Percentiles rank a stretch among this genome's conserved stretches.
These are phyloP conservation scores for Thymus quinquecostatus DNA, from an alignment of 257 asterid genomes.

Conservation along the genomic window DNA sequence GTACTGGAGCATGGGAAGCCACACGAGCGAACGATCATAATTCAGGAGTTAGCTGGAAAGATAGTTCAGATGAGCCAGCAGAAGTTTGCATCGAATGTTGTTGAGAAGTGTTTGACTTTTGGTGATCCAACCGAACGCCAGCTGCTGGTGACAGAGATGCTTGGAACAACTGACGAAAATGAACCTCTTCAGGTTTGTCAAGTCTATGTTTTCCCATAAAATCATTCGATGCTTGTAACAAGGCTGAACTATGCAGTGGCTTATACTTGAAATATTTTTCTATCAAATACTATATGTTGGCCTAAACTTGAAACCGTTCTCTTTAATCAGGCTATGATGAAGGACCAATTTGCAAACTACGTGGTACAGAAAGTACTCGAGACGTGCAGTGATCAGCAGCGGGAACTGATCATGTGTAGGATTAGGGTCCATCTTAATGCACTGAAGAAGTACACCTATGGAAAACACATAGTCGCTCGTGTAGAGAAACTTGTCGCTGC, in stretches of 20 bases:
- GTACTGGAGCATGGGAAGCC: slow-evolving; percentile 96
- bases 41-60: slow-evolving; percentile 88
- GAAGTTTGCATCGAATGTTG: slow-evolving; percentile 97
- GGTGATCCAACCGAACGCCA: slow-evolving; percentile 81
- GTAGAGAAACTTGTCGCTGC: slow-evolving; percentile 81
- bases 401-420: slow-evolving; percentile 72
- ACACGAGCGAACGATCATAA: slow-evolving; percentile 77
- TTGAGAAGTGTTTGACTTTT: slow-evolving; percentile 90
- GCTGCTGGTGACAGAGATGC: slow-evolving; percentile 91
- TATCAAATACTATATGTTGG: slow-evolving; percentile 6
- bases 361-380: slow-evolving; percentile 80
- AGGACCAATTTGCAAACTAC: slow-evolving; percentile 73
- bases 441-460: slow-evolving; percentile 77
- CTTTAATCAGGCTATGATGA: slow-evolving; percentile 70
- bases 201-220: not conserved
- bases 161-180: slow-evolving; percentile 96
- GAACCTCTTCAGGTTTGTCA: slow-evolving; percentile 93
- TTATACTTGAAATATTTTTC: not conserved
- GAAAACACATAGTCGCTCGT: slow-evolving; percentile 79
- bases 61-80: slow-evolving; percentile 99
- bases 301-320: not conserved
- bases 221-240: not conserved
- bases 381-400: slow-evolving; percentile 75
- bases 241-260: not conserved
- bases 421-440: slow-evolving; percentile 74